A percentile compares a stretch with the other conserved stretches of the same genome.
phyloP scores from a whole-genome alignment of 2,329 filamentous ascomycete species.

The Seiridium cupressi region DNA sequence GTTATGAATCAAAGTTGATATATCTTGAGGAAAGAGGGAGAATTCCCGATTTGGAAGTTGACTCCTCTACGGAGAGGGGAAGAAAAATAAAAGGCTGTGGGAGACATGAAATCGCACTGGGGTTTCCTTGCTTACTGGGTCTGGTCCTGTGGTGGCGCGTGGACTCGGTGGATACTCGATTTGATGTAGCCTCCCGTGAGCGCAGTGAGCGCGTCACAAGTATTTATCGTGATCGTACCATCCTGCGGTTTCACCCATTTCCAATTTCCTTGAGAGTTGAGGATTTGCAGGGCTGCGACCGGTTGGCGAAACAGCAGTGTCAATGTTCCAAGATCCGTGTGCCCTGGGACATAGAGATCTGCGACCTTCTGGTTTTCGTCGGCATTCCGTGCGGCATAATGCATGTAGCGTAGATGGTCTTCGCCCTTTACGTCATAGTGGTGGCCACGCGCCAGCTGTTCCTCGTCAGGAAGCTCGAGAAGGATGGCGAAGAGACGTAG shows the following conservation, averaged over 20 bases:
- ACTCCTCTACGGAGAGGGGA: no score
- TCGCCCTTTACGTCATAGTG: slow-evolving; percentile 57
- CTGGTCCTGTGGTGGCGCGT: slow-evolving; percentile 20
- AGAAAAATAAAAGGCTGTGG: no score
- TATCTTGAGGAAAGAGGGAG: no score
- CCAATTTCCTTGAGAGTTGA: slow-evolving; percentile 39
- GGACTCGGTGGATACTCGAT: slow-evolving; percentile 31
- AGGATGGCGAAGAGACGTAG: slow-evolving; percentile 60
- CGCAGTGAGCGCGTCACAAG: slow-evolving; percentile 42
- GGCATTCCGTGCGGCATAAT: slow-evolving; percentile 35
- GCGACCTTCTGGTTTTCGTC: slow-evolving; percentile 38
- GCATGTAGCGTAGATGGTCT: slow-evolving; percentile 63
- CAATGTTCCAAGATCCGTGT: slow-evolving; percentile 55
- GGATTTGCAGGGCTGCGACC: slow-evolving; percentile 54
- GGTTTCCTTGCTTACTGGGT: slow-evolving; percentile 8
- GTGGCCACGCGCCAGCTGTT: slow-evolving; percentile 54
- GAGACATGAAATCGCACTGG: no score
- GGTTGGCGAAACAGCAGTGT: slow-evolving; percentile 59
- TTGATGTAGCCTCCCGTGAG: slow-evolving; percentile 42
- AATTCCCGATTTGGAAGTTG: no score
- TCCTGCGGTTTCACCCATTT: slow-evolving; percentile 42
- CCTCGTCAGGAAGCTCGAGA: slow-evolving; percentile 58
- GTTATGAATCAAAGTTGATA: no score
- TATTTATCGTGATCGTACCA: slow-evolving; percentile 46
- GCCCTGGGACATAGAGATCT: slow-evolving; percentile 36